Evolutionary conservation across 2,329 filamentous ascomycete genomes (phyloP).

Genomic region (Fusarium xyrophilum): DNA sequence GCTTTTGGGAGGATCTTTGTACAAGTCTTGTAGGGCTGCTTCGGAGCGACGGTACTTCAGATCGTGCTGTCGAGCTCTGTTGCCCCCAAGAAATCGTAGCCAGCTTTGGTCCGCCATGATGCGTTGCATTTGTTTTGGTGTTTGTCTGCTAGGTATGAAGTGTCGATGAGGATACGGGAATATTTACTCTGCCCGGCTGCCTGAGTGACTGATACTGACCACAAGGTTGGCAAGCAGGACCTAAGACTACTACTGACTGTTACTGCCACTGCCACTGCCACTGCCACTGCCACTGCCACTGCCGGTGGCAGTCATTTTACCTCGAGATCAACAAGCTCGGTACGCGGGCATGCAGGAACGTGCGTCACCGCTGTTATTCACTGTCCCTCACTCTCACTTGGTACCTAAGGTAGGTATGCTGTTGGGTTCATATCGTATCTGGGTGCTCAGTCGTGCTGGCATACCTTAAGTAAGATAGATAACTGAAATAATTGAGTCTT

Average conservation of each 20-base stretch:
- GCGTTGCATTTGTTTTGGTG: background rate
- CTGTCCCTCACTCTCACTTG: background rate
- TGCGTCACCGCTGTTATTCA: background rate
- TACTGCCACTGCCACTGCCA: background rate
- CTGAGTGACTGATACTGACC: background rate
- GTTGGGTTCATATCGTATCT: background rate
- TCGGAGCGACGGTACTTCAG: constrained; percentile 34
- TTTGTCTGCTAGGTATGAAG: background rate
- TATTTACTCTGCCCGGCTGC: background rate
- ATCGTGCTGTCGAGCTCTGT: constrained; percentile 31
- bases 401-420: too few species aligned
- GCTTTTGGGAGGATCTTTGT: constrained; percentile 5
- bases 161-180: background rate
- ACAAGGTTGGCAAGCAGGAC: background rate
- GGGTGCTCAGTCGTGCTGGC: background rate
- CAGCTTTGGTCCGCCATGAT: constrained; percentile 37
- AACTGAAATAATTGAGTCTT: background rate
- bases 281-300: background rate
- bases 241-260: background rate
- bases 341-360: background rate
- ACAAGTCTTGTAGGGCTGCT: constrained; percentile 26
- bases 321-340: background rate
- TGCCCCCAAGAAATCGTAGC: constrained; percentile 39
- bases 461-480: background rate
- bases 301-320: background rate